phyloP scores from a whole-genome alignment of 1,139 yeast species.

The Suhomyces ambrosiae region DNA sequence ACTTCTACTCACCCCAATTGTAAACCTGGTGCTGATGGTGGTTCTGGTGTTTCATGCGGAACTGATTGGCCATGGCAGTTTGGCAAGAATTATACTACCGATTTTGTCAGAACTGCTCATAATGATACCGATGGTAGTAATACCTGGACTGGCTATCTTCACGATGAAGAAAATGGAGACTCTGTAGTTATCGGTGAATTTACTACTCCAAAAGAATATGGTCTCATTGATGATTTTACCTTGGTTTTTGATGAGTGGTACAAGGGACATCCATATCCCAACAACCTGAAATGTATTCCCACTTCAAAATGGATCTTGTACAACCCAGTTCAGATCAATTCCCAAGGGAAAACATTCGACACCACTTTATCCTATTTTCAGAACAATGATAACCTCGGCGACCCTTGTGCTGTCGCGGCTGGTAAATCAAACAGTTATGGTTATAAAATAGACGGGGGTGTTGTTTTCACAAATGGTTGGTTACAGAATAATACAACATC shows the following conservation, averaged over 20 bases:
- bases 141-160: conserved; percentile 8
- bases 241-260: conserved; percentile 5
- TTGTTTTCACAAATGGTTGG: too few species aligned
- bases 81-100: conserved; percentile 6
- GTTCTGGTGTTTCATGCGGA: conserved; percentile 9
- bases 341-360: too few species aligned
- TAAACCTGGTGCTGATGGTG: conserved; percentile 6
- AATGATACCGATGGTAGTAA: conserved; percentile 4
- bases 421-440: too few species aligned
- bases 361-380: too few species aligned
- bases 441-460: too few species aligned
- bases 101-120: background rate
- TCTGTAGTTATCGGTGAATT: conserved; percentile 1
- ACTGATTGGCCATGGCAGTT: conserved; percentile 8
- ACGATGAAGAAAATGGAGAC: conserved; percentile 4
- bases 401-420: too few species aligned
- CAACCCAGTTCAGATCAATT: too few species aligned
- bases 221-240: background rate
- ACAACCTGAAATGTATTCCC: background rate
- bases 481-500: too few species aligned
- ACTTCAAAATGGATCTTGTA: background rate
- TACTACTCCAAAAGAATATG: conserved; percentile 2
- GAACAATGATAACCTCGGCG: too few species aligned
- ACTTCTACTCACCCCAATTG: conserved; percentile 3
- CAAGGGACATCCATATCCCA: background rate